A percentile compares a stretch with the other conserved stretches of the same genome.
Evolutionary conservation across 2,329 filamentous ascomycete species (phyloP).

Genomic region (Neocatenulostroma microsporum): DNA sequence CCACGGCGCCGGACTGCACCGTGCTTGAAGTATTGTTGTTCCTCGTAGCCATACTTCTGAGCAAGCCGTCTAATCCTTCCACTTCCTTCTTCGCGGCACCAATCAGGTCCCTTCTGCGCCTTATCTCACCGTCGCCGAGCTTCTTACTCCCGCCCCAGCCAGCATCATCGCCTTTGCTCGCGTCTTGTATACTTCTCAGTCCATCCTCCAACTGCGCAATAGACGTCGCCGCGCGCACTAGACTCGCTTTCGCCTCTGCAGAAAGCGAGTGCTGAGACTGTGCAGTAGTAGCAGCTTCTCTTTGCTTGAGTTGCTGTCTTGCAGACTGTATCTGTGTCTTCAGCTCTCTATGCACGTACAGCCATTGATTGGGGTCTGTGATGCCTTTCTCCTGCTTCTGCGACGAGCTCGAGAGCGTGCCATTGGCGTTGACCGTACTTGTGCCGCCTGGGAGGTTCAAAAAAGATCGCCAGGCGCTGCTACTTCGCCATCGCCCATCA

Average conservation of each 20-base stretch:
- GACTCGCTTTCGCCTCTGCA: conserved; percentile 64
- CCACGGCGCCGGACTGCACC: conserved; percentile 24
- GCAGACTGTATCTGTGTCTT: conserved; percentile 64
- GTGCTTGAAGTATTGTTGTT: conserved; percentile 19
- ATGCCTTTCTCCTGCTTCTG: conserved; percentile 17
- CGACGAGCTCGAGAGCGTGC: conserved; percentile 35
- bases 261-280: conserved; percentile 53
- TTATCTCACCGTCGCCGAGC: conserved; percentile 66
- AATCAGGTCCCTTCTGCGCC: conserved; percentile 63
- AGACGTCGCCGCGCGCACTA: conserved; percentile 60
- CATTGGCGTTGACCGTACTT: conserved; percentile 20
- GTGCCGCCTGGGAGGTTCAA: conserved; percentile 56
- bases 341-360: conserved; percentile 67
- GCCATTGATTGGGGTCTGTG: conserved; percentile 55
- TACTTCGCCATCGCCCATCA: conserved; percentile 70
- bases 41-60: conserved; percentile 54
- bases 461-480: conserved; percentile 64
- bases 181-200: conserved; percentile 38
- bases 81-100: conserved; percentile 63
- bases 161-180: conserved; percentile 29
- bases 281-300: conserved; percentile 55
- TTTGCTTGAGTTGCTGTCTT: conserved; percentile 55
- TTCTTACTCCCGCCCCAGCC: conserved; percentile 36
- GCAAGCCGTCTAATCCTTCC: conserved; percentile 66
- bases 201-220: conserved; percentile 60